Percentiles rank a stretch among this genome's conserved stretches.
phyloP scores from a whole-genome alignment of 2,329 filamentous ascomycete species.

The Fusarium redolens region DNA sequence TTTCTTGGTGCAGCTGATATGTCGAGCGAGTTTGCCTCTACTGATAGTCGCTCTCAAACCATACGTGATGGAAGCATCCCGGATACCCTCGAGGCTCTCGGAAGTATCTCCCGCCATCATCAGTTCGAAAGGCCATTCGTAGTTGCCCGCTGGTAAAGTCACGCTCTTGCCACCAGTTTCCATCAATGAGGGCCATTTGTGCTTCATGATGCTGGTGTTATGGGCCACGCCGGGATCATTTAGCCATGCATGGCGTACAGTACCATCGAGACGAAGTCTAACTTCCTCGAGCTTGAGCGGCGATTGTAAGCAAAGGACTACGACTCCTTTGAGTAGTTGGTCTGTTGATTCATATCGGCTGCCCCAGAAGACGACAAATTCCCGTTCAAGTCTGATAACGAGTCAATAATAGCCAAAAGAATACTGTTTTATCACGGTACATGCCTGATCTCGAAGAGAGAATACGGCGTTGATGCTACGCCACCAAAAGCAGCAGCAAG shows the following conservation, averaged over 20 bases:
- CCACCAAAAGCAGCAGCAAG: background rate
- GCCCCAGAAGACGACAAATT: slow-evolving; percentile 82
- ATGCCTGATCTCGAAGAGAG: slow-evolving; percentile 65
- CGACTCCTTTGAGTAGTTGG: slow-evolving; percentile 76
- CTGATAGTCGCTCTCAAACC: slow-evolving; percentile 89
- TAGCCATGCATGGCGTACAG: slow-evolving; percentile 68
- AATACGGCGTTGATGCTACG: slow-evolving; percentile 1
- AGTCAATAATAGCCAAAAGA: background rate
- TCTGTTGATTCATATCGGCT: slow-evolving; percentile 78
- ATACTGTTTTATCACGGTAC: slow-evolving; percentile 17
- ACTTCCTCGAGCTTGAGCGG: slow-evolving; percentile 77
- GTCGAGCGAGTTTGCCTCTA: slow-evolving; percentile 86
- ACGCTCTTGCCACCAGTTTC: slow-evolving; percentile 61
- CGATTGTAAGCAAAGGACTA: slow-evolving; percentile 78
- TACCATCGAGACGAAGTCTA: slow-evolving; percentile 75
- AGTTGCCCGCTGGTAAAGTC: slow-evolving; percentile 76
- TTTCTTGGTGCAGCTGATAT: slow-evolving; percentile 81
- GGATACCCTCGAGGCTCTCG: slow-evolving; percentile 90
- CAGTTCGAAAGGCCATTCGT: slow-evolving; percentile 83
- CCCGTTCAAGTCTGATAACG: slow-evolving; percentile 73
- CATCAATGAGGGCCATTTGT: slow-evolving; percentile 75
- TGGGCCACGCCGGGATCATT: slow-evolving; percentile 66
- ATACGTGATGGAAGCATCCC: slow-evolving; percentile 87
- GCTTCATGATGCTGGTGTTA: slow-evolving; percentile 69
- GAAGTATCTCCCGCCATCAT: slow-evolving; percentile 75